A percentile compares a stretch with the other conserved stretches of the same genome.
These are phyloP conservation scores for Breynia disticha DNA, from an alignment of 441 rosid genomes.

Conservation along the genomic window DNA sequence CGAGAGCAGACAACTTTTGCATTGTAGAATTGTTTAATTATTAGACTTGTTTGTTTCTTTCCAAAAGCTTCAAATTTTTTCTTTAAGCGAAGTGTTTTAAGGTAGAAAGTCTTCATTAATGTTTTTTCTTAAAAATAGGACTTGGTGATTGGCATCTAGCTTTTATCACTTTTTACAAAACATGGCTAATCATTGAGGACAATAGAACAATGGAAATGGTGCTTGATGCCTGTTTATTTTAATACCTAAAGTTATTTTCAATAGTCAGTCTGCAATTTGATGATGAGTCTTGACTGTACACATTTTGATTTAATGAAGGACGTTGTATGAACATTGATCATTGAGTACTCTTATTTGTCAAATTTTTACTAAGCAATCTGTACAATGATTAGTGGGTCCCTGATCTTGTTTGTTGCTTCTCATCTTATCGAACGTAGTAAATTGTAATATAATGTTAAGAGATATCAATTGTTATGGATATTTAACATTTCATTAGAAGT, in stretches of 20 bases:
- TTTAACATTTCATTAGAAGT: too few relatives aligned
- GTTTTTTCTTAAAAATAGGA: slow-evolving; percentile 14
- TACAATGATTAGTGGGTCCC: too few relatives aligned
- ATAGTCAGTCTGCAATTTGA: too few relatives aligned
- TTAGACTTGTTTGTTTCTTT: not conserved
- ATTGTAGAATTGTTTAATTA: slow-evolving; percentile 21
- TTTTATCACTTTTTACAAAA: slow-evolving; percentile 16
- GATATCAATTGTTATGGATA: too few relatives aligned
- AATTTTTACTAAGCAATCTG: too few relatives aligned
- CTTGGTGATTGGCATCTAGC: slow-evolving; percentile 9
- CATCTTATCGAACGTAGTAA: too few relatives aligned
- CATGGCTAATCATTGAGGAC: slow-evolving; percentile 42
- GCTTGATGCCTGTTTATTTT: slow-evolving; percentile 80
- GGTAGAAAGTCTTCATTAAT: not conserved
- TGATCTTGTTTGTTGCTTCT: too few relatives aligned
- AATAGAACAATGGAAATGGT: slow-evolving; percentile 97
- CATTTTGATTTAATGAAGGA: too few relatives aligned
- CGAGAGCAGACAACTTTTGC: slow-evolving; percentile 5
- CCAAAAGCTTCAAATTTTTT: too few relatives aligned
- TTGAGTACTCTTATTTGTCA: too few relatives aligned
- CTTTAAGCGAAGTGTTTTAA: not conserved
- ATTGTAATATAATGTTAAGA: too few relatives aligned
- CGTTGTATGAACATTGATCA: slow-evolving; percentile 5
- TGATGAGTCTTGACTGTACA: too few relatives aligned
- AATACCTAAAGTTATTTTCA: slow-evolving; percentile 65